phyloP scores from a whole-genome alignment of 108 stramenopile species.

The Nannochloropsis salina region DNA sequence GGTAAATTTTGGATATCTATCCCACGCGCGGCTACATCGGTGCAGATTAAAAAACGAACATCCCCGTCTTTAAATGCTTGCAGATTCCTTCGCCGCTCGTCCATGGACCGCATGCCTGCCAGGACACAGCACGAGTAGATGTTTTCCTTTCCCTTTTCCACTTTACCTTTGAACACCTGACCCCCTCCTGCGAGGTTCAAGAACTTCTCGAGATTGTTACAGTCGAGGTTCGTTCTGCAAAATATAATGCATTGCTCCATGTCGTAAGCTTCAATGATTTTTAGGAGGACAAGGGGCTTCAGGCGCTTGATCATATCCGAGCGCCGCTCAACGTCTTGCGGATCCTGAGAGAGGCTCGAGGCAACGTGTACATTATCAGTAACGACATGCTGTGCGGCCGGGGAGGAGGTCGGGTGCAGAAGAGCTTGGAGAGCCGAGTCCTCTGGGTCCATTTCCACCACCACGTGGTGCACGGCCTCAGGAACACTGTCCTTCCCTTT shows the following conservation, averaged over 20 bases:
- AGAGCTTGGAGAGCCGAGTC: neutral
- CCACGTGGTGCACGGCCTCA: constrained; percentile 58
- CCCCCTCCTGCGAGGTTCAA: constrained; percentile 48
- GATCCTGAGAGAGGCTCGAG: neutral
- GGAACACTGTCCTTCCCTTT: constrained; percentile 57
- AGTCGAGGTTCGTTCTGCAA: constrained; percentile 61
- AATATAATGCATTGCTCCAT: constrained; percentile 54
- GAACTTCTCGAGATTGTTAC: constrained; percentile 53
- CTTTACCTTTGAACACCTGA: constrained; percentile 26
- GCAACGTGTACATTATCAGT: neutral
- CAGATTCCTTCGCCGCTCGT: constrained; percentile 51
- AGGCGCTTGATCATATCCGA: constrained; percentile 49
- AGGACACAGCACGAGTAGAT: constrained; percentile 55
- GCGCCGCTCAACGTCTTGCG: constrained; percentile 18
- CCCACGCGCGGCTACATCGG: constrained; percentile 57
- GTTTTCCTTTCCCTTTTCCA: constrained; percentile 42
- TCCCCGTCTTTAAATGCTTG: constrained; percentile 56
- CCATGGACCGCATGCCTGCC: constrained; percentile 55
- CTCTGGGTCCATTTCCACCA: constrained; percentile 53
- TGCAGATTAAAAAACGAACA: constrained; percentile 54
- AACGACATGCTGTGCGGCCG: neutral
- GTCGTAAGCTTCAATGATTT: constrained; percentile 38
- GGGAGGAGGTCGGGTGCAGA: neutral
- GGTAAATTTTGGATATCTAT: constrained; percentile 56
- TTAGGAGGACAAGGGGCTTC: constrained; percentile 48